A percentile compares a stretch with the other conserved stretches of the same genome.
phyloP scores from a whole-genome alignment of 495 filamentous ascomycete species.

The Tuber umbilicatum region DNA sequence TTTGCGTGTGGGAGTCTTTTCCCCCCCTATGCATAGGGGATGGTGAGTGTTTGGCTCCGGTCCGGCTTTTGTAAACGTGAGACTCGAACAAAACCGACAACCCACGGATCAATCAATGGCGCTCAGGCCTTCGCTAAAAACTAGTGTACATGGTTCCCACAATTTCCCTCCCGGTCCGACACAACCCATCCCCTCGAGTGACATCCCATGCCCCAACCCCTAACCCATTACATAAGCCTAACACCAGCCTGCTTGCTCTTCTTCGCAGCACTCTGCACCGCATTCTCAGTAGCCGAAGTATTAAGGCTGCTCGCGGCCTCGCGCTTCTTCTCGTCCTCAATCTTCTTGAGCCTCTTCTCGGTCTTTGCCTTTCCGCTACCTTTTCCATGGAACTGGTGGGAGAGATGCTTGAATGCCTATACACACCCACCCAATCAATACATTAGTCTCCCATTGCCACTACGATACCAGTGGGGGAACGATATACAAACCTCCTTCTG shows the following conservation, averaged over 20 bases:
- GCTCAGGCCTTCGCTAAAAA: background rate
- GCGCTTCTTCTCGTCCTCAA: slow-evolving; percentile 85
- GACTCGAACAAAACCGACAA: background rate
- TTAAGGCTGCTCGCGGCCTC: slow-evolving; percentile 75
- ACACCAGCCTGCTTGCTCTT: slow-evolving; percentile 88
- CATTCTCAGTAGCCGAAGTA: slow-evolving; percentile 68
- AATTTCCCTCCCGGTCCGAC: background rate
- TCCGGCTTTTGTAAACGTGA: background rate
- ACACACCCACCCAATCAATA: background rate
- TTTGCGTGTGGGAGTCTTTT: too few species aligned
- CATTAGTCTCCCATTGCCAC: slow-evolving; percentile 10
- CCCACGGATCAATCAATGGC: background rate
- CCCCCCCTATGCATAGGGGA: too few species aligned
- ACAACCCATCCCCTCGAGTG: background rate
- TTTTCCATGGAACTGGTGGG: slow-evolving; percentile 97
- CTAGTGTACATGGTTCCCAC: background rate
- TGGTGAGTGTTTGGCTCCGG: too few species aligned
- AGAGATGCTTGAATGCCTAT: slow-evolving; percentile 79
- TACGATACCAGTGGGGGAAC: background rate
- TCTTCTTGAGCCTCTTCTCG: slow-evolving; percentile 92
- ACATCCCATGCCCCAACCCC: background rate
- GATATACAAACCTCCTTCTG: slow-evolving; percentile 60
- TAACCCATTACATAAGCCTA: slow-evolving; percentile 50
- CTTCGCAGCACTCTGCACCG: slow-evolving; percentile 60
- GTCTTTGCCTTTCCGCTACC: slow-evolving; percentile 97